These are phyloP conservation scores for Furcasterigmium furcatum DNA, from an alignment of 2,329 filamentous ascomycete genomes.

Conservation along the genomic window DNA sequence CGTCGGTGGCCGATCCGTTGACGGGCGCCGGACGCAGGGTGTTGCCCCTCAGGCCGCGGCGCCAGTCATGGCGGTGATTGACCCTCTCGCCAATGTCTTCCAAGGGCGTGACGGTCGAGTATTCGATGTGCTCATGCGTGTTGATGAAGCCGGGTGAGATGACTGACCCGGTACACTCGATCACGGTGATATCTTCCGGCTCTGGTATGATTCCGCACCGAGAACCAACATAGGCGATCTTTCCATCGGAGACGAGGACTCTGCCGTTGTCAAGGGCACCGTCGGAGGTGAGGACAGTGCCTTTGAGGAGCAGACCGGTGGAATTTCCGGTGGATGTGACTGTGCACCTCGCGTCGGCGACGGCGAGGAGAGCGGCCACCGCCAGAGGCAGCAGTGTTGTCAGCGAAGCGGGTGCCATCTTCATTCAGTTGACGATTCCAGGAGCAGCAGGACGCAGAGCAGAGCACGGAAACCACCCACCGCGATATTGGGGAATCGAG, in stretches of 20 bases:
- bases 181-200: conserved; percentile 10
- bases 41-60: conserved; percentile 16
- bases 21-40: conserved; percentile 13
- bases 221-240: conserved; percentile 4
- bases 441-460: no score
- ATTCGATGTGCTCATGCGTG: conserved; percentile 23
- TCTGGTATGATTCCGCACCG: conserved; percentile 4
- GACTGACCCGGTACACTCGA: conserved; percentile 19
- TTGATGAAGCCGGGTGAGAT: conserved; percentile 26
- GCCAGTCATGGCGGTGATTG: conserved; percentile 24
- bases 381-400: neutral
- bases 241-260: conserved; percentile 5
- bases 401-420: neutral
- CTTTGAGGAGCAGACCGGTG: conserved; percentile 4
- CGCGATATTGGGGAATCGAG: no score
- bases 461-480: no score
- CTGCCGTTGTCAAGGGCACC: conserved; percentile 4
- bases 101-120: conserved; percentile 18
- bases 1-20: conserved; percentile 16
- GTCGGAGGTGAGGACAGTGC: conserved; percentile 6
- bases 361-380: neutral
- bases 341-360: neutral
- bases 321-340: neutral
- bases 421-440: no score
- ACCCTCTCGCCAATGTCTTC: conserved; percentile 16